These are phyloP conservation scores for Diversispora eburnea DNA, from an alignment of 192 early-diverging fungal genomes.

Conservation along the genomic window DNA sequence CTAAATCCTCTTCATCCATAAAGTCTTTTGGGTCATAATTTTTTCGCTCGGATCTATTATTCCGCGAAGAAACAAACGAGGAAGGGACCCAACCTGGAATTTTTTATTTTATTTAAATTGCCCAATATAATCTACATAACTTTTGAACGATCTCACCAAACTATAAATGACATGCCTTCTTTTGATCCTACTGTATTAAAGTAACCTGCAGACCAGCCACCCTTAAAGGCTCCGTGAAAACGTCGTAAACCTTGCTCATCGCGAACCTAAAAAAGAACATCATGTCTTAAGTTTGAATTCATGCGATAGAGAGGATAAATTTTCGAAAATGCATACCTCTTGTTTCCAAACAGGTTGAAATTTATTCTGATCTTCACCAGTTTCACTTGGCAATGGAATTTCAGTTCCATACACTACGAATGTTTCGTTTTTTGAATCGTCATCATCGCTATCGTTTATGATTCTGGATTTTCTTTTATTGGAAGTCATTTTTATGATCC, in stretches of 20 bases:
- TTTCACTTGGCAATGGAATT: constrained; percentile 32
- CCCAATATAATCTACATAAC: not conserved
- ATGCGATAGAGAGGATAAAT: not conserved
- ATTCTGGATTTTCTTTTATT: constrained; percentile 16
- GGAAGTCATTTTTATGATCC: not conserved
- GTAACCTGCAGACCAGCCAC: constrained; percentile 93
- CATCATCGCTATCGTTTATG: constrained; percentile 24
- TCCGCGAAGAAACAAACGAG: constrained; percentile 75
- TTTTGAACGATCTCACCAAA: not conserved
- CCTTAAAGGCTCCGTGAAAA: constrained; percentile 90
- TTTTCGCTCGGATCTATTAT: constrained; percentile 51
- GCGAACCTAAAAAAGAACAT: constrained; percentile 33
- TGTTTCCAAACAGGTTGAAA: constrained; percentile 51
- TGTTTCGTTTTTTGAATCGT: constrained; percentile 31
- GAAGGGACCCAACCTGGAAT: constrained; percentile 70
- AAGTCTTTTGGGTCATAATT: constrained; percentile 71
- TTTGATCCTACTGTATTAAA: constrained; percentile 95
- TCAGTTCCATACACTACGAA: constrained; percentile 44
- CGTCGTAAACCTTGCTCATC: constrained; percentile 73
- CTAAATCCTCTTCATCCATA: constrained; percentile 96
- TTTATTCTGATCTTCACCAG: constrained; percentile 33
- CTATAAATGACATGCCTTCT: constrained; percentile 60
- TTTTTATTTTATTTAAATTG: not conserved
- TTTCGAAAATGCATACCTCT: constrained; percentile 29
- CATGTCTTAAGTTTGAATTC: not conserved